Percentiles rank a stretch among this genome's conserved stretches.
These are phyloP conservation scores for Kurtzmaniella quercitrusa DNA, from an alignment of 1,139 yeast genomes.

Conservation along the genomic window DNA sequence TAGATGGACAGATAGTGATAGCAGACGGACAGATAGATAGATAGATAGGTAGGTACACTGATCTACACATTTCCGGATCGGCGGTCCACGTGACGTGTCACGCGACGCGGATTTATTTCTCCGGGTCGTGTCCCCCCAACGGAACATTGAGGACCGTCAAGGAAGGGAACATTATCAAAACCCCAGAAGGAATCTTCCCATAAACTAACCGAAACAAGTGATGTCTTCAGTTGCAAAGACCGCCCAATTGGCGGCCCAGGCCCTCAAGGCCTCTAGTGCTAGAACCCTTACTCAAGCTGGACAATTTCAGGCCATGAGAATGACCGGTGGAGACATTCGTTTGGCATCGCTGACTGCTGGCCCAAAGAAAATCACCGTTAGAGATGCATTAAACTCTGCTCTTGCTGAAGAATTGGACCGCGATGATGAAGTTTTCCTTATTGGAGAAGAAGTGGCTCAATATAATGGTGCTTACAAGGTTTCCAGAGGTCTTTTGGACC, in stretches of 20 bases:
- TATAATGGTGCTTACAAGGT: constrained; percentile 99
- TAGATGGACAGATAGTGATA: neutral
- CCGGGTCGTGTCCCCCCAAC: constrained; percentile 7
- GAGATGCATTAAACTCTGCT: constrained; percentile 95
- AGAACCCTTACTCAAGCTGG: constrained; percentile 26
- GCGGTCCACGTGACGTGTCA: neutral
- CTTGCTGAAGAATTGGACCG: constrained; percentile 97
- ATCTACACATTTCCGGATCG: no score
- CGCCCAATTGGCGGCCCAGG: constrained; percentile 44
- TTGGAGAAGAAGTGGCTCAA: constrained; percentile 99
- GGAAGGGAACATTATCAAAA: constrained; percentile 1
- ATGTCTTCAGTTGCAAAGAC: constrained; percentile 44
- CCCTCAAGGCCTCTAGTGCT: constrained; percentile 21
- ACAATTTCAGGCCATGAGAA: constrained; percentile 35
- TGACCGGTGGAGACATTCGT: constrained; percentile 29
- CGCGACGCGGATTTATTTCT: constrained; percentile 5
- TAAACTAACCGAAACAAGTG: no score
- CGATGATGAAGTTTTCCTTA: constrained; percentile 87
- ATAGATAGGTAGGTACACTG: neutral
- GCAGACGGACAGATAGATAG: neutral
- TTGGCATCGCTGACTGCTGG: constrained; percentile 48
- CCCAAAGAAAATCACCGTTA: constrained; percentile 75
- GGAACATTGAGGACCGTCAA: constrained; percentile 4
- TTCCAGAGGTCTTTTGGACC: constrained; percentile 90
- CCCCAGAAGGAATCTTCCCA: no score